A percentile compares a stretch with the other conserved stretches of the same genome.
Conservation (phyloP, 305 asterid genomes). For the Euphrasia arctica region DNA sequence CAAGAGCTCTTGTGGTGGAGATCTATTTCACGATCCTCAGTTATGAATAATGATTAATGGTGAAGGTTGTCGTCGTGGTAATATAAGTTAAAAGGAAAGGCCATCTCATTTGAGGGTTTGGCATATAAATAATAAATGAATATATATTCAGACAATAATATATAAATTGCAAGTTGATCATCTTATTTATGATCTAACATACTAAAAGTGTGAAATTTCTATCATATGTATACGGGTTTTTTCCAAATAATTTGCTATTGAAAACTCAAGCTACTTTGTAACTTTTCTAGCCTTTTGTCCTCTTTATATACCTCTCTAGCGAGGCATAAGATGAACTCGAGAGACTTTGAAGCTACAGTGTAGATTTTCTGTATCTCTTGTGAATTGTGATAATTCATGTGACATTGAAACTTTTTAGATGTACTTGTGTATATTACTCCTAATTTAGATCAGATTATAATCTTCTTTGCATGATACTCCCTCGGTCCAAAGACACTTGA, state of each 20-base stretch:
- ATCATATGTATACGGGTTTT: neutral
- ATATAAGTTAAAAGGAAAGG: neutral
- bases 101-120: neutral
- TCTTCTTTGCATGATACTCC: too few relatives aligned
- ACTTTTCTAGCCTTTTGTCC: neutral
- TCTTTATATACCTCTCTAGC: too few relatives aligned
- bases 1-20: slow-evolving; percentile 3
- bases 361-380: too few relatives aligned
- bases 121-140: neutral
- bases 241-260: neutral
- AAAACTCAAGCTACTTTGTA: neutral
- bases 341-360: too few relatives aligned
- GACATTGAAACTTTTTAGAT: slow-evolving; percentile 5
- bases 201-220: neutral
- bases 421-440: neutral
- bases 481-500: too few relatives aligned
- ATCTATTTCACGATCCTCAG: neutral
- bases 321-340: too few relatives aligned
- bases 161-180: neutral
- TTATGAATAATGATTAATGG: neutral
- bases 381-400: too few relatives aligned
- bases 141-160: neutral
- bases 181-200: neutral
- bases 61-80: slow-evolving; percentile 8
- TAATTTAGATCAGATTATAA: too few relatives aligned